Evolutionary conservation across 2,329 filamentous ascomycete species (phyloP), one percentile per base, ranked within the genome.

Genomic region (Whalleya microplaca): DNA sequence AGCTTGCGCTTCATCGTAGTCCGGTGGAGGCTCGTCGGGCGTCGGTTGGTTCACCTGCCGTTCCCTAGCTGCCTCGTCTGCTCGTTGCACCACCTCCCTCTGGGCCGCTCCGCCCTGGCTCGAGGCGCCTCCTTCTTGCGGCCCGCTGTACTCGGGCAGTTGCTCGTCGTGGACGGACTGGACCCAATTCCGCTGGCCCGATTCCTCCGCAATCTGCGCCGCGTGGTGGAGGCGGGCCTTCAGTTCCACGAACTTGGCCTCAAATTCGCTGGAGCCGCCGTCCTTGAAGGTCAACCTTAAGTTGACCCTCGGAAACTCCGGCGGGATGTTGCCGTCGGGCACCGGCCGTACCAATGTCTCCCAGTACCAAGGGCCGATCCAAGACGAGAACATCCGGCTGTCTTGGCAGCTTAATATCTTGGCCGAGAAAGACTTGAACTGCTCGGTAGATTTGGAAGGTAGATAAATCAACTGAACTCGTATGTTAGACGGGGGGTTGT

Each of bases 351-450:
- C 86, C 44, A 88, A 78, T 21, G 90, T 89, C 53, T 86, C 86
- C 93, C 93, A 98, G 63, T 90, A 89, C 80, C 96, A 97, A 3
- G 92, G 89, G 19, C 94, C 93, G 73, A 96, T 96, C 80, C 93
- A 96, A 32, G 94, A 93, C 2, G 93, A 91, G 29, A 88, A 87
- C 58, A 96, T 90, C 69, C 90, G 91, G 6, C 90, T 90, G 74
- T 98, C 94, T 73, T 91, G 85, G 44, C 96, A 84, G 71, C 94
- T 93, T 62, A 96, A 83, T 58, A 97, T 89, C 41, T 93, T 93
- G 0, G 89, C 87, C 42, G 92, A 92, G 75, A 98, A 97, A 48
- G 92, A 96, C 72, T 94, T 87, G 70, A 97, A 85, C 49, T 85
- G 75, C 51, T 81, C 78, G 18, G 88, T 90, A 3, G 87, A 82